Conservation (phyloP, 345 rosid species). For the Syzygium grande region DNA sequence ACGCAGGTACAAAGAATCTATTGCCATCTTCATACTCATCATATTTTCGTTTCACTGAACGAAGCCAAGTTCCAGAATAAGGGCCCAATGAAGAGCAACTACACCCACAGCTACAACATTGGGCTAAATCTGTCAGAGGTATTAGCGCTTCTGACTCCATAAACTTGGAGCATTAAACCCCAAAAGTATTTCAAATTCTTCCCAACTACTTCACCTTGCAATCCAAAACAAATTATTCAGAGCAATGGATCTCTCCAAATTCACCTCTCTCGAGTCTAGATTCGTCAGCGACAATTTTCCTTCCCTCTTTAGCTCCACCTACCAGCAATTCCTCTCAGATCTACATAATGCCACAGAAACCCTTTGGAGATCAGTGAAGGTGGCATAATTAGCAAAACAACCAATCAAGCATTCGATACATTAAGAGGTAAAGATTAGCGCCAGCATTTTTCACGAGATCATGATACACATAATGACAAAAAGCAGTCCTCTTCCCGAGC, state of each 20-base stretch:
- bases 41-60: constrained; percentile 64
- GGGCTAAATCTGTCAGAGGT: constrained; percentile 17
- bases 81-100: constrained; percentile 36
- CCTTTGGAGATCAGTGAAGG: not conserved
- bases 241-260: not conserved
- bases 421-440: not conserved
- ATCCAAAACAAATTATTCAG: not conserved
- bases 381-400: not conserved
- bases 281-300: not conserved
- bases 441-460: not conserved
- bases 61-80: constrained; percentile 37
- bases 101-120: constrained; percentile 64
- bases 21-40: constrained; percentile 49
- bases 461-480: not conserved
- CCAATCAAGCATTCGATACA: not conserved
- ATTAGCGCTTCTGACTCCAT: constrained; percentile 53
- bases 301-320: not conserved
- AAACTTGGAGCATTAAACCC: constrained; percentile 16
- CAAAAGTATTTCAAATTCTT: not conserved
- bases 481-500: not conserved
- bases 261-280: not conserved
- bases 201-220: not conserved
- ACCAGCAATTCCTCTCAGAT: constrained; percentile 1
- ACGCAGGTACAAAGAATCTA: constrained; percentile 42
- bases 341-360: not conserved